These are phyloP conservation scores for Bodo saltans DNA, from an alignment of 78 protist genomes.

Conservation along the genomic window DNA sequence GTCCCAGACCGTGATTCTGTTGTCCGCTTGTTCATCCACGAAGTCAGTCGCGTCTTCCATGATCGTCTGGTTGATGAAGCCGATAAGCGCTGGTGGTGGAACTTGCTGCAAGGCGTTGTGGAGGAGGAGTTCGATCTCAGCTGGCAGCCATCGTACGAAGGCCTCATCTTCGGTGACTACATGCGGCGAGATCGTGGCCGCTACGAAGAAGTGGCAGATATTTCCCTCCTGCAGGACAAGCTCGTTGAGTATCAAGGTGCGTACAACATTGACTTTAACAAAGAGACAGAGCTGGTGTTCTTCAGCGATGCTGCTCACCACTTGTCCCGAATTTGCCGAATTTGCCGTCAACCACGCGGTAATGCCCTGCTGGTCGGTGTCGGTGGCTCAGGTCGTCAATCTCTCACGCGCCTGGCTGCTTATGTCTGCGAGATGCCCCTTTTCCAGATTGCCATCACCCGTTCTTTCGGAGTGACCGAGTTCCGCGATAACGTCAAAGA, in stretches of 20 bases:
- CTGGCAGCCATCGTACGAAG: constrained; percentile 5
- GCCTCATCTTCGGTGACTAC: constrained; percentile 43
- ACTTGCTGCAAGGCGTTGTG: not conserved
- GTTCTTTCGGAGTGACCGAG: constrained; percentile 34
- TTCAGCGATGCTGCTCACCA: constrained; percentile 63
- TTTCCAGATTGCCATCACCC: constrained; percentile 21
- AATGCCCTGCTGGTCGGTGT: constrained; percentile 69
- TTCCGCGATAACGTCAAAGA: constrained; percentile 56
- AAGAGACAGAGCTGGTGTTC: constrained; percentile 60
- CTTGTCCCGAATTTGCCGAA: constrained; percentile 46
- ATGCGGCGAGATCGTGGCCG: not conserved
- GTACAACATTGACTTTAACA: not conserved
- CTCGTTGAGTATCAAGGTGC: constrained; percentile 38
- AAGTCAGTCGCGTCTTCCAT: constrained; percentile 61
- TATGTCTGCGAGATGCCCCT: constrained; percentile 20
- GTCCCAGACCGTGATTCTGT: not conserved
- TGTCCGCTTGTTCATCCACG: constrained; percentile 62
- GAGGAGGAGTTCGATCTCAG: not conserved
- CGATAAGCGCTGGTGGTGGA: constrained; percentile 47
- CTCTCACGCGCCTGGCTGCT: constrained; percentile 60
- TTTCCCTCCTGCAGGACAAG: constrained; percentile 12
- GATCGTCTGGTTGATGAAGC: constrained; percentile 61
- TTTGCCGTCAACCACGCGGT: constrained; percentile 63
- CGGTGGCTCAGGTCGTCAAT: constrained; percentile 70
- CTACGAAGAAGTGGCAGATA: constrained; percentile 27